phyloP scores from a whole-genome alignment of 2,329 filamentous ascomycete genomes.

The Rutstroemia sp. region DNA sequence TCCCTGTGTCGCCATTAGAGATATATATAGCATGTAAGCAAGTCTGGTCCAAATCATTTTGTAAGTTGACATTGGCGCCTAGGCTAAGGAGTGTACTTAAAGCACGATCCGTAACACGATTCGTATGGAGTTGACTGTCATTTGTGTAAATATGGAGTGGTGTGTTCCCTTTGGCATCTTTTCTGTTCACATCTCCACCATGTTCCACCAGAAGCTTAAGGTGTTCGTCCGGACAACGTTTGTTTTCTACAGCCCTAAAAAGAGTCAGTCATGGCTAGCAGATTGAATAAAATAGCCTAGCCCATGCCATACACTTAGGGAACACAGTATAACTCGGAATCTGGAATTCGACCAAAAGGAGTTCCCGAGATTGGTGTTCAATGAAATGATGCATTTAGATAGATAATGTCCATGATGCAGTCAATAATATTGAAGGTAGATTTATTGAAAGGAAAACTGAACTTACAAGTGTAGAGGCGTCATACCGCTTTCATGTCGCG shows the following conservation, averaged over 20 bases:
- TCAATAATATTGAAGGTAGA: no score
- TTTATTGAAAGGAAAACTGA: not conserved
- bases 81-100: not conserved
- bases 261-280: not conserved
- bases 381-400: not conserved
- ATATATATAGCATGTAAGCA: not conserved
- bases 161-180: slow-evolving; percentile 8
- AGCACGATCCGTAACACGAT: not conserved
- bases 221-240: not conserved
- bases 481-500: not conserved
- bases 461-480: not conserved
- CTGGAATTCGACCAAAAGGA: not conserved
- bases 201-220: slow-evolving; percentile 1
- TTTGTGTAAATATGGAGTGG: slow-evolving; percentile 7
- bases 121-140: not conserved
- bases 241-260: not conserved
- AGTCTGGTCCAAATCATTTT: not conserved
- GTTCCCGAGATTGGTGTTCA: not conserved
- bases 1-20: not conserved
- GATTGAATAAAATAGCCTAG: not conserved
- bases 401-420: not conserved
- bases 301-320: no score
- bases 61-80: not conserved
- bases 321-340: not conserved
- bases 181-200: slow-evolving; percentile 11